phyloP scores from a whole-genome alignment of 306 rosid species.

The Phaseolus lunatus region DNA sequence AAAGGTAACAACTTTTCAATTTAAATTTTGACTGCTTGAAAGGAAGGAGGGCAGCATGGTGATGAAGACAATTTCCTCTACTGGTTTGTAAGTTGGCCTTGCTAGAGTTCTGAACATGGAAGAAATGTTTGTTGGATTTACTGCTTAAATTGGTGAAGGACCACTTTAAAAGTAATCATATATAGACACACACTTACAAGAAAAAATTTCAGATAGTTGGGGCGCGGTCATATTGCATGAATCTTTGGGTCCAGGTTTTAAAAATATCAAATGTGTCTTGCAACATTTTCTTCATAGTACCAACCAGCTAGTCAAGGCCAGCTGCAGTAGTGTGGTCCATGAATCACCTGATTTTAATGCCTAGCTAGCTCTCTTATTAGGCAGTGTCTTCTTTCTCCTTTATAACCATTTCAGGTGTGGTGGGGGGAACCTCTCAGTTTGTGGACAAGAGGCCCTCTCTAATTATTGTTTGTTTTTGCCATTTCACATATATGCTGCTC shows the following conservation, averaged over 20 bases:
- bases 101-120: slow-evolving; percentile 49
- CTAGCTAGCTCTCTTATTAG: slow-evolving; percentile 46
- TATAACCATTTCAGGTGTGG: slow-evolving; percentile 57
- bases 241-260: slow-evolving; percentile 53
- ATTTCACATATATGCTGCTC: slow-evolving; percentile 24
- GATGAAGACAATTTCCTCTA: slow-evolving; percentile 49
- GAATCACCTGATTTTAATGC: slow-evolving; percentile 67
- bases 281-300: slow-evolving; percentile 43
- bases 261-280: slow-evolving; percentile 41
- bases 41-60: slow-evolving; percentile 39
- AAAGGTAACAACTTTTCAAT: slow-evolving; percentile 36
- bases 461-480: slow-evolving; percentile 12
- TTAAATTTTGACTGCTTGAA: slow-evolving; percentile 30
- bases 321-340: slow-evolving; percentile 65
- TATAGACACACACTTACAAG: slow-evolving; percentile 38
- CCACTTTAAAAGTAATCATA: slow-evolving; percentile 56
- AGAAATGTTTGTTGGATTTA: slow-evolving; percentile 53
- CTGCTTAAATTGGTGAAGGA: slow-evolving; percentile 51
- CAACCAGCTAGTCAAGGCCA: slow-evolving; percentile 56
- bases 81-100: slow-evolving; percentile 44
- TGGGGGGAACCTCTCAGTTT: slow-evolving; percentile 31
- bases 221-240: slow-evolving; percentile 53
- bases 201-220: slow-evolving; percentile 50
- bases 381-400: slow-evolving; percentile 48
- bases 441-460: slow-evolving; percentile 34